A percentile compares a stretch with the other conserved stretches of the same genome.
Conservation (phyloP, 2,329 filamentous ascomycete genomes). For the Fusarium verrucosum region DNA sequence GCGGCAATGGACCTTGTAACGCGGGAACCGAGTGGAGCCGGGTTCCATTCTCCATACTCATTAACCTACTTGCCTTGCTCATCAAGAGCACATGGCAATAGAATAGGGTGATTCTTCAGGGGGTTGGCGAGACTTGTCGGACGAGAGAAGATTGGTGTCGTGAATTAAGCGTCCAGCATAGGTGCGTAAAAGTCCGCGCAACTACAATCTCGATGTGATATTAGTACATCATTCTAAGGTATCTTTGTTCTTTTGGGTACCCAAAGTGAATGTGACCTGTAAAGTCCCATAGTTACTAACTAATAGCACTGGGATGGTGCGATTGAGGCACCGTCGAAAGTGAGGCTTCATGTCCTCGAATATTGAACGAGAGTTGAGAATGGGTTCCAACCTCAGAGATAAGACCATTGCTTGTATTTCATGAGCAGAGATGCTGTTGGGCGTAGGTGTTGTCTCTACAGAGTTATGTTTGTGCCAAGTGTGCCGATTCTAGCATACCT, state of each 20-base stretch:
- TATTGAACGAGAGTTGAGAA: not conserved
- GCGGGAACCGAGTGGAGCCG: not conserved
- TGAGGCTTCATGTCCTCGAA: slow-evolving; percentile 2
- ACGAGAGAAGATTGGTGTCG: not conserved
- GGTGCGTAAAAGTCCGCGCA: too few relatives aligned
- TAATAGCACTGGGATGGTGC: not conserved
- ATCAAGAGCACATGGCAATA: not conserved
- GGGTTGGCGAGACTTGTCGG: not conserved
- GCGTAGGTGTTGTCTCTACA: not conserved
- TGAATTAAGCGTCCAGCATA: not conserved
- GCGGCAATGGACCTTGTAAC: not conserved
- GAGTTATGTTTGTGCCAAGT: not conserved
- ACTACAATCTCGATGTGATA: not conserved
- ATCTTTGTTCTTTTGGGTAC: not conserved
- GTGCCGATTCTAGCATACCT: not conserved
- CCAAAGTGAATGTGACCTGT: not conserved
- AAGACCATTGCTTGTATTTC: too few relatives aligned
- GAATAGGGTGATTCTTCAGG: not conserved
- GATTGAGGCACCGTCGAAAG: not conserved
- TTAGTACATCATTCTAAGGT: not conserved
- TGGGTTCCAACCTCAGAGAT: not conserved
- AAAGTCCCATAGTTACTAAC: not conserved
- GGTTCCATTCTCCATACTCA: not conserved
- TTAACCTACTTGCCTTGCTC: not conserved
- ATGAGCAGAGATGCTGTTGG: too few relatives aligned